Evolutionary conservation across 805 yeast genomes (phyloP), one percentile per base, ranked within the genome.

Genomic region (Candida insectorum): DNA sequence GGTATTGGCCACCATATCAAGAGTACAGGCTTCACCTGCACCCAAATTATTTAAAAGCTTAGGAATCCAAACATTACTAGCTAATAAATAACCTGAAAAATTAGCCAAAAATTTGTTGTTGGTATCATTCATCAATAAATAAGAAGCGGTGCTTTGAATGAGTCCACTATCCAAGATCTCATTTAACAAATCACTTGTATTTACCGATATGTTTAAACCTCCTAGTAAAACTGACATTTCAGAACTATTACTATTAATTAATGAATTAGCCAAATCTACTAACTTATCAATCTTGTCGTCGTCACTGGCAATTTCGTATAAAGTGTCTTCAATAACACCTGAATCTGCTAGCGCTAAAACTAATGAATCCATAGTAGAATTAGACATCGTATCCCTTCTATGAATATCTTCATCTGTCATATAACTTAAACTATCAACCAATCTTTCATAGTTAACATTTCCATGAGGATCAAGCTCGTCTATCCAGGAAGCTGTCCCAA

Each of bases 41-140:
- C 70, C 69, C n/a, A 61, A 37, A n/a, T 54, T 57, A 24, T 39
- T 41, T 29, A 65, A 40, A 8, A 63, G 30, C 28, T 48, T 33
- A 4, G 61, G 47, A 14, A 60, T 45, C 60, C 63, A 64, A 6
- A 54, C 43, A 29, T 61, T 37, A 14, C 50, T 43, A 10, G 47
- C 47, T 24, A 65, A 45, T 8, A 52, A 30, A 11, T 44, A 37
- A 3, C 69, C 69, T 12, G 52, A 27, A 11, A 45, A 30, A 20
- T 45, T 51, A 2, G 65, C 51, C 12, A 63, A 30, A 2, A 28
- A 16, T 19, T 44, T 36, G 22, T 62, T 45, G 37, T 62, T 59
- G 15, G 51, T 41, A 9, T 58, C 62, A 39, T 63, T 48, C 11
- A 55, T 24, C 16, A 65, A 40, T 26, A 64, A 50, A 7, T 46